Evolutionary conservation across 352 stramenopile genomes (phyloP), one percentile per base, ranked within the genome.

Genomic region (Phytopythium delawarense): DNA sequence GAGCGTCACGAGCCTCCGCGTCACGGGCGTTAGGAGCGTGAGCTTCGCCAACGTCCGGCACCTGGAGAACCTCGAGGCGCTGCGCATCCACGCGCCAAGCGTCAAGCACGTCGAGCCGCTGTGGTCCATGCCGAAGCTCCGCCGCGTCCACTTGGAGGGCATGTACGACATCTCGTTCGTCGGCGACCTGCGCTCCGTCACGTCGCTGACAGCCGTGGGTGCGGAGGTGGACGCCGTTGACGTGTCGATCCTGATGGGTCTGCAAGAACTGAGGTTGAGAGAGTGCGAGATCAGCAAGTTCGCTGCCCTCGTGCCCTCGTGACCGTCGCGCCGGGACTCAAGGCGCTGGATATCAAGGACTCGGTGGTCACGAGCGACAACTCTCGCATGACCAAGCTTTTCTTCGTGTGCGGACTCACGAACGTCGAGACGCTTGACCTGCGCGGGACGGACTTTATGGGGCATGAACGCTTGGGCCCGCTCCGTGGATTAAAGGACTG

Each of bases 51-150:
- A 56, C 28, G 30, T 28, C 1, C 18, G 16, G 0, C 49, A 39
- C 49, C 13, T 56, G 23, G 28, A 39, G 12, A 56, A 56, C 4
- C 28, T 56, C 25, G 49, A 56, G 49, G 49, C 37, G 49, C 30
- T 56, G 4, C 16, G 3, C 21, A 25, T 55, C 21, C 13, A 32
- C 7, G 28, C 16, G 7, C 1, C 5, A 8, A n/a, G 12, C 25
- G 20, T 56, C 28, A n/a, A 39, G 12, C 1, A 39, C 12, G 21
- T 28, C 0, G 9, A 56, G 9, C 15, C 16, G 15, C 49, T 56
- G 25, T 34, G 13, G 13, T 8, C 20, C 25, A 34, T 25, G 49
- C 12, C 16, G 16, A 56, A 23, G 15, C 28, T 56, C 12, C 37
- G 2, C 25, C 49, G 49, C 30, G 16, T 56, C 30, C 18, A 28